These are phyloP conservation scores for Geranium rotundifolium DNA, from an alignment of 345 rosid species.

Conservation along the genomic window DNA sequence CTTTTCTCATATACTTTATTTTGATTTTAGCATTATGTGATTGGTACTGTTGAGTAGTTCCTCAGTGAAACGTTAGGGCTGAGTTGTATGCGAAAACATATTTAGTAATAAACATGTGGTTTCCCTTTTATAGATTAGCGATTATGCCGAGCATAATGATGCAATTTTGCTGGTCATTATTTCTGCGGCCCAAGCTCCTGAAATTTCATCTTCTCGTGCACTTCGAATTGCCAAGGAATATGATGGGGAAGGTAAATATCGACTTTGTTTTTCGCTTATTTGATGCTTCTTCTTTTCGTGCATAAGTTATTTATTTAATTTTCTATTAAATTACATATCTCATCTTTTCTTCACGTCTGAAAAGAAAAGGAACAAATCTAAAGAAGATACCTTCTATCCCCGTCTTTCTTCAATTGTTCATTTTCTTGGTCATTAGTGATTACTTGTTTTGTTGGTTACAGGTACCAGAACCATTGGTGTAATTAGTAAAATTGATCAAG, in stretches of 20 bases:
- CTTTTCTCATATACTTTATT: constrained; percentile 4
- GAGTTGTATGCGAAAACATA: constrained; percentile 2
- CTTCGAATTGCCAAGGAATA: constrained; percentile 80
- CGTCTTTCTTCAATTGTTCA: background rate
- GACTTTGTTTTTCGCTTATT: background rate
- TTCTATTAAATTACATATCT: background rate
- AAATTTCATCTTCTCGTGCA: constrained; percentile 81
- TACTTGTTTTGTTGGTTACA: constrained; percentile 8
- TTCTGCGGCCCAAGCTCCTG: constrained; percentile 87
- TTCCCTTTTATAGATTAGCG: constrained; percentile 41
- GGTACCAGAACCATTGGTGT: constrained; percentile 94
- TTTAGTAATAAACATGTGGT: constrained; percentile 10
- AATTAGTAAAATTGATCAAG: constrained; percentile 94
- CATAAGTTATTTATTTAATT: background rate
- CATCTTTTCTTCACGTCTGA: background rate
- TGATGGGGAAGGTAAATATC: constrained; percentile 56
- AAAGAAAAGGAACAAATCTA: background rate
- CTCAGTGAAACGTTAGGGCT: background rate
- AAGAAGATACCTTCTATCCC: too few species aligned
- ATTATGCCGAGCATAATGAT: constrained; percentile 76
- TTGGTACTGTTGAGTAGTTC: background rate
- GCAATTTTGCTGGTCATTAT: constrained; percentile 75
- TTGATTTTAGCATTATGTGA: background rate
- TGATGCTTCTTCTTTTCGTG: background rate
- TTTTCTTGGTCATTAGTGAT: background rate